Evolutionary conservation across 1,284 basidiomycete species (phyloP).

Genomic region (Leucoagaricus sp.): DNA sequence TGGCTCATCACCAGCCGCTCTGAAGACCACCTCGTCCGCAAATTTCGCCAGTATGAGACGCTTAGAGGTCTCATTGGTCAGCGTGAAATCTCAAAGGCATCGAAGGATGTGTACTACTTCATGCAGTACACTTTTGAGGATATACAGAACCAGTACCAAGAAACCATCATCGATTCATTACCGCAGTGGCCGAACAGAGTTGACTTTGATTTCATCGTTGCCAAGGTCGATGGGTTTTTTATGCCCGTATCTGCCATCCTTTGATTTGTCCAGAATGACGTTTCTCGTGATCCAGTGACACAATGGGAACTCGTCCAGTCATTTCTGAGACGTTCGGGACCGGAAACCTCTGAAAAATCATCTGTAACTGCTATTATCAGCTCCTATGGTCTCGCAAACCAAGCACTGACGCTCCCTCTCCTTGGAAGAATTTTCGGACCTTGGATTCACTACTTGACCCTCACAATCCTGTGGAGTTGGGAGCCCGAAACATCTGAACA

Average conservation of each 20-base stretch:
- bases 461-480: neutral
- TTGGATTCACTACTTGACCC: neutral
- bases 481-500: too few relatives aligned
- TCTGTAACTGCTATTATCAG: too few relatives aligned
- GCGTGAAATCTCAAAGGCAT: neutral
- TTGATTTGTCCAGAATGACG: neutral
- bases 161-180: too few relatives aligned
- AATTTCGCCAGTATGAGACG: neutral
- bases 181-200: neutral
- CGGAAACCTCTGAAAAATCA: neutral
- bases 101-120: neutral
- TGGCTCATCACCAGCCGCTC: neutral
- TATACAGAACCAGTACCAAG: neutral
- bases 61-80: neutral
- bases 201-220: neutral
- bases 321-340: neutral
- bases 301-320: neutral
- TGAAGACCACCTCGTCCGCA: neutral
- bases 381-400: too few relatives aligned
- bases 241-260: neutral
- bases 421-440: too few relatives aligned
- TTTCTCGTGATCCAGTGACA: neutral
- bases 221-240: neutral
- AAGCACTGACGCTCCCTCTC: too few relatives aligned
- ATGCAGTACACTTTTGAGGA: neutral